Base-by-base conservation (phyloP, 2,329 filamentous ascomycete genomes). In the Pseudonectria foliicola region DNA sequence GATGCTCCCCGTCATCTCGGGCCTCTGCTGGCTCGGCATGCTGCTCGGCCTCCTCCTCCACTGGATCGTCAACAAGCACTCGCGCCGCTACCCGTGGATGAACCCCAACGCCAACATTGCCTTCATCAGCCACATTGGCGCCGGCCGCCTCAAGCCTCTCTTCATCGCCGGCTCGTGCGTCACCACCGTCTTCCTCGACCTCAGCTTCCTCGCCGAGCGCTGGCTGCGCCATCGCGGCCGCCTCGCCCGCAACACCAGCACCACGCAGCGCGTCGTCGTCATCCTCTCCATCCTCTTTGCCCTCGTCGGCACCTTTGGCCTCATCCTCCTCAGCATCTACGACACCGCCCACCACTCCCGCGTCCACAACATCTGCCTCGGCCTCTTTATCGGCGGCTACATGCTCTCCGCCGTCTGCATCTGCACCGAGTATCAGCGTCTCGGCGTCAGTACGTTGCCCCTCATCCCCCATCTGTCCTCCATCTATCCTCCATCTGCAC, bases 341-440 rank as follows among this genome's bases (percentile, higher is more conserved):
- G 87, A 96, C 60, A 92, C 86, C 0, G 61, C 71, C n/a, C 65
- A 68, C 36, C 76, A 95, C 56, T 69, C 70, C 2, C 60, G 48
- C 2, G 56, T 84, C 38, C 92, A 98, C 57, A 70, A 86, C 52
- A 67, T 77, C 3, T 94, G 94, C 62, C 64, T 98, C 25, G 62
- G 75, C 1, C 61, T 95, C 33, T 98, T 98, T 60, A 86, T 95
- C 56, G 78, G 61, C 11, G 92, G 87, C 24, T 96, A 94, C 59
- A 67, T 95, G 35, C 56, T 95, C 35, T 86, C 81, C 4, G 89
- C 90, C 37, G 73, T 95, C 48, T 90, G 89, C 61, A 83, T 90
- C 46, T 95, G 89, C 67, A 80, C 77, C 66, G 88, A 95, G 59
- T 95, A 94, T 59, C 82, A 92, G 53, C 80, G 85, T 3, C 72